Evolutionary conservation across 176 grass and related monocot species (phyloP).

Genomic region (Secale cereale): DNA sequence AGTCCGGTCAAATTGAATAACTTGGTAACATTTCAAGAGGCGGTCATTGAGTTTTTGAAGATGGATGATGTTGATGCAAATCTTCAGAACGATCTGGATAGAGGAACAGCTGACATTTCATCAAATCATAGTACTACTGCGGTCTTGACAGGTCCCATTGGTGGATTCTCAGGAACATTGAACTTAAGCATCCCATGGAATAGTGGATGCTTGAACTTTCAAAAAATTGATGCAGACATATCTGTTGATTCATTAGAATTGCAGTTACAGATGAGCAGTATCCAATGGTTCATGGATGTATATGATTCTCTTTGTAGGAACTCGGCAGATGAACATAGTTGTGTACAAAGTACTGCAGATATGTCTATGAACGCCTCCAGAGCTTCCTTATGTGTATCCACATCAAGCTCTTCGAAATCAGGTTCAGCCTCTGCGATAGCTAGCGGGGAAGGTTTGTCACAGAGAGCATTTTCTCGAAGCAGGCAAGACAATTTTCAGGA

Average conservation of each 20-base stretch:
- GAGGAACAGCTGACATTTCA: constrained; percentile 31
- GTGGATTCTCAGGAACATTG: constrained; percentile 77
- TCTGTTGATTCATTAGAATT: constrained; percentile 74
- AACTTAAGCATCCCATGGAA: constrained; percentile 98
- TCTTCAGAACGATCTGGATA: constrained; percentile 46
- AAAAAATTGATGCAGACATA: constrained; percentile 80
- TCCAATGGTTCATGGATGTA: constrained; percentile 62
- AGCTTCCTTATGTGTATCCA: background rate
- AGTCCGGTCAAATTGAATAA: constrained; percentile 65
- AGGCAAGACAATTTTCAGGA: constrained; percentile 57
- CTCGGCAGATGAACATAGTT: constrained; percentile 25
- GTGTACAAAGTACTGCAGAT: constrained; percentile 35
- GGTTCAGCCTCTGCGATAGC: constrained; percentile 31
- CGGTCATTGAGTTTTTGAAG: constrained; percentile 82
- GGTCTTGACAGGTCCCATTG: constrained; percentile 69
- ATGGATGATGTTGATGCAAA: constrained; percentile 59
- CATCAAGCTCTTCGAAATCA: constrained; percentile 26
- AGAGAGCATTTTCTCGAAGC: constrained; percentile 34
- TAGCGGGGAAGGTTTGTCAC: constrained; percentile 18
- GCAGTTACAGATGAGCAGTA: constrained; percentile 62
- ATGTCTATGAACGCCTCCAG: constrained; percentile 31
- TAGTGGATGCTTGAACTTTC: constrained; percentile 68
- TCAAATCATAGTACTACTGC: constrained; percentile 47
- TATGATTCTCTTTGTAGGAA: constrained; percentile 57
- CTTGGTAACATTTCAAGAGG: constrained; percentile 79